Percentiles rank a stretch among this genome's conserved stretches.
phyloP scores from a whole-genome alignment of 805 yeast genomes.

The Wickerhamomyces hampshirensis region DNA sequence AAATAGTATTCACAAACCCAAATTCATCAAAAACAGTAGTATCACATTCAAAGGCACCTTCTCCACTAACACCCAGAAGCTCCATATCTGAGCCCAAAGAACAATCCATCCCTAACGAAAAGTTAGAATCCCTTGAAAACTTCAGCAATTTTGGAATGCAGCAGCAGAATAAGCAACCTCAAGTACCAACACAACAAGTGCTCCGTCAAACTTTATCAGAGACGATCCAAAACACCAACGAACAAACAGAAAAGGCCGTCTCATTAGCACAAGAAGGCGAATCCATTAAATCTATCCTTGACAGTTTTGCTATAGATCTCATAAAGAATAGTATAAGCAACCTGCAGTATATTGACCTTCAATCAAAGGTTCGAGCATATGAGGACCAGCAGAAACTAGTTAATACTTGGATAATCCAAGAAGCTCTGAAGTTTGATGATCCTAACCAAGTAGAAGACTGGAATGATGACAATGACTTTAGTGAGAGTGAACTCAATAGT shows the following conservation, averaged over 20 bases:
- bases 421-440: neutral
- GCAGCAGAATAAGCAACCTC: neutral
- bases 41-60: too few relatives aligned
- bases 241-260: slow-evolving; percentile 15
- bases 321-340: slow-evolving; percentile 19
- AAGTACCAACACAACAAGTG: too few relatives aligned
- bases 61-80: too few relatives aligned
- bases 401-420: neutral
- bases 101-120: neutral
- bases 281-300: slow-evolving; percentile 20
- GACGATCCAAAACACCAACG: slow-evolving; percentile 1
- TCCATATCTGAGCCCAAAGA: too few relatives aligned
- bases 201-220: too few relatives aligned
- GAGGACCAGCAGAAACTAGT: neutral
- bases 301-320: slow-evolving; percentile 18
- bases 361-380: neutral
- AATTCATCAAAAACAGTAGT: neutral
- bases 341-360: slow-evolving; percentile 14
- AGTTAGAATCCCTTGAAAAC: neutral
- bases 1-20: neutral
- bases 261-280: slow-evolving; percentile 20
- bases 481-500: too few relatives aligned
- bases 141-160: neutral
- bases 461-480: too few relatives aligned
- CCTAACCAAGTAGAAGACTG: too few relatives aligned